Evolutionary conservation across 495 filamentous ascomycete genomes (phyloP), one percentile per base, ranked within the genome.

Genomic region (Tuber umbilicatum): DNA sequence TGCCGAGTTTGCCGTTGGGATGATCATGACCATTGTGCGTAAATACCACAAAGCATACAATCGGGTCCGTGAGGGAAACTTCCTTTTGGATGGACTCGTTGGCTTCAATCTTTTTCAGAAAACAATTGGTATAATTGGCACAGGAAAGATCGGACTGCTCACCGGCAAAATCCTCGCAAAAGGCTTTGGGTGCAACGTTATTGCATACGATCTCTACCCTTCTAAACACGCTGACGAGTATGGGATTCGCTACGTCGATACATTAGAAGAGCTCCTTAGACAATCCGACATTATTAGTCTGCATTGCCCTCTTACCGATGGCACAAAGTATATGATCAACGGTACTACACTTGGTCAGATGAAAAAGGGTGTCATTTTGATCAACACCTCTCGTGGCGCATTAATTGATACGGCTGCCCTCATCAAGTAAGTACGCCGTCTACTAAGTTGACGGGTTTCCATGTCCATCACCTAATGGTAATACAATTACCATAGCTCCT

Each of bases 21-120:
- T 92, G 79, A 84, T 91, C 55, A 89, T 90, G 83, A 91, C 90
- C 0, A 85, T 92, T 39, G 91, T 92, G 79, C 89, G 90, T 31
- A 89, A 90, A 76, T 90, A 88, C 23, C 91, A 92, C 81, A 89
- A 90, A 37, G 88, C 90, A 9, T 92, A 90, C 83, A 91, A 88
- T 81, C 89, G 91, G 19, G 90, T 91, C 31, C 88, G 90, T 42
- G 91, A 92, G 82, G 89, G 89, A 27, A 92, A 92, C 79, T 92
- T 92, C 83, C 87, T 85, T 69, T 87, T 92, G 40, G 87, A 90
- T 76, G 87, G 90, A 1, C 84, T 92, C 19, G 84, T 91, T 17
- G 90, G 90, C 2, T 83, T 83, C 40, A 91, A 88, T 0, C 81
- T 92, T 12, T 78, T 86, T 75, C 88, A 89, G 21, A 89, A 90